Evolutionary conservation across 805 yeast genomes (phyloP).

Genomic region (Ogataea dorogensis): DNA sequence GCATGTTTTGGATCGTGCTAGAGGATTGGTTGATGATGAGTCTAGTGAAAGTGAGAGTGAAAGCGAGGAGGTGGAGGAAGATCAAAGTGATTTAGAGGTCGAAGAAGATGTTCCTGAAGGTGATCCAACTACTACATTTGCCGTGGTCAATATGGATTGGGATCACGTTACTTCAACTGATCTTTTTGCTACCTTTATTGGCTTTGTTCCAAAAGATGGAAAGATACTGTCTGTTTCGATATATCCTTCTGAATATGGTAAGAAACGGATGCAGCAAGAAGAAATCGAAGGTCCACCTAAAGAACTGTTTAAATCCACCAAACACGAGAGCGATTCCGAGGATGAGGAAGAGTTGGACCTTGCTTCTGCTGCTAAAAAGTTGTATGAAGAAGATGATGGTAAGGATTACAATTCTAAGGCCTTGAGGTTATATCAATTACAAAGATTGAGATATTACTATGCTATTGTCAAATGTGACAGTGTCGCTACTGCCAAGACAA

Average conservation of each 20-base stretch:
- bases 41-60: constrained; percentile 34
- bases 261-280: constrained; percentile 85
- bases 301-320: constrained; percentile 63
- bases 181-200: constrained; percentile 80
- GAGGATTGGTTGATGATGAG: constrained; percentile 54
- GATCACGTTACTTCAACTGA: constrained; percentile 88
- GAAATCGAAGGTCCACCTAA: constrained; percentile 90
- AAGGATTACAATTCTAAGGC: constrained; percentile 82
- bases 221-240: constrained; percentile 65
- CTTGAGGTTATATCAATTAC: constrained; percentile 86
- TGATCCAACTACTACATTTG: constrained; percentile 78
- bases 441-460: constrained; percentile 87
- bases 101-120: constrained; percentile 67
- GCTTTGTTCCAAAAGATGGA: constrained; percentile 80
- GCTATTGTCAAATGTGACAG: constrained; percentile 87
- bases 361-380: constrained; percentile 63
- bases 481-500: constrained; percentile 63
- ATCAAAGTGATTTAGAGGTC: constrained; percentile 52
- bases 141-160: constrained; percentile 97
- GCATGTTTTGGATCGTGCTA: constrained; percentile 44
- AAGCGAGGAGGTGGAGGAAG: constrained; percentile 45
- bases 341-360: constrained; percentile 39
- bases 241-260: constrained; percentile 90
- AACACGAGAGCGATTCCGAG: constrained; percentile 37
- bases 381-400: constrained; percentile 77